A percentile compares a stretch with the other conserved stretches of the same genome.
Evolutionary conservation across 2,329 filamentous ascomycete species (phyloP).

Genomic region (Phaeosphaeriaceae sp.): DNA sequence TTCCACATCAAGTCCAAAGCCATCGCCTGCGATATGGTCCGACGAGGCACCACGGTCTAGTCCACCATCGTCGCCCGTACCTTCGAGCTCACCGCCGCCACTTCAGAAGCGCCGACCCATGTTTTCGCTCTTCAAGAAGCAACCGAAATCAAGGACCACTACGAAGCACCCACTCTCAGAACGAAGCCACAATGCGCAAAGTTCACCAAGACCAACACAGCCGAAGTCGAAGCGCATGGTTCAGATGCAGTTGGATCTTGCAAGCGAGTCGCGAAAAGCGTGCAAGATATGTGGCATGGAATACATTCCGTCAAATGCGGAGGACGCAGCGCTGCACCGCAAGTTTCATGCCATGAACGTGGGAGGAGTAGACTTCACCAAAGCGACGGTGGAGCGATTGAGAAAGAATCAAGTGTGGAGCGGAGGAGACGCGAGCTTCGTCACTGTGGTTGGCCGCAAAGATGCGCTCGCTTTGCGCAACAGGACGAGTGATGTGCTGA

Average conservation of each 20-base stretch:
- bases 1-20: slow-evolving; percentile 41
- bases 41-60: slow-evolving; percentile 46
- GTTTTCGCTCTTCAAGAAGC: slow-evolving; percentile 55
- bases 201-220: slow-evolving; percentile 31
- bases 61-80: slow-evolving; percentile 41
- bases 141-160: slow-evolving; percentile 17
- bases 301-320: slow-evolving; percentile 67
- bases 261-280: slow-evolving; percentile 61
- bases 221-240: slow-evolving; percentile 52
- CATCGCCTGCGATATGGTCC: slow-evolving; percentile 47
- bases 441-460: slow-evolving; percentile 65
- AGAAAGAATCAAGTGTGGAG: slow-evolving; percentile 60
- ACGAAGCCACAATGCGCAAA: slow-evolving; percentile 45
- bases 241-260: slow-evolving; percentile 69
- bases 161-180: slow-evolving; percentile 29
- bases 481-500: slow-evolving; percentile 61
- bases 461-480: slow-evolving; percentile 61
- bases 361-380: slow-evolving; percentile 67
- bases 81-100: slow-evolving; percentile 31
- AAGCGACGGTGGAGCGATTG: slow-evolving; percentile 62
- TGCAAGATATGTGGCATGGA: slow-evolving; percentile 71
- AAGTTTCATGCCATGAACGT: slow-evolving; percentile 69
- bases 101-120: slow-evolving; percentile 52
- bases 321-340: slow-evolving; percentile 68
- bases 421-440: slow-evolving; percentile 54